Percentiles rank a stretch among this genome's conserved stretches.
phyloP scores from a whole-genome alignment of 768 basidiomycete genomes.

The Boletus reticulatus region DNA sequence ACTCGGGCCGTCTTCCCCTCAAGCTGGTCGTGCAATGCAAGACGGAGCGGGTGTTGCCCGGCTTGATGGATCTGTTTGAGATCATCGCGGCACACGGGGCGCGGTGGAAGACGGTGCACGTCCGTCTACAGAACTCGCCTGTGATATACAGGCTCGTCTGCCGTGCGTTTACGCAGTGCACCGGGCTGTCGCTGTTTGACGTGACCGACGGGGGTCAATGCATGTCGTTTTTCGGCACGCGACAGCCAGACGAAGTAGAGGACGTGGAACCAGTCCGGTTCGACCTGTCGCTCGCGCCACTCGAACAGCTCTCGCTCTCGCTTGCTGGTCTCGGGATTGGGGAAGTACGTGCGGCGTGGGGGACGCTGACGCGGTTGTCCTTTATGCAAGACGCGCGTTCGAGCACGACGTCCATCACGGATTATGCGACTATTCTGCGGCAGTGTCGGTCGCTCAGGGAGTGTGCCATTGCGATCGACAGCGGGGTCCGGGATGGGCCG shows the following conservation, averaged over 20 bases:
- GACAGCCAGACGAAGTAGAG: neutral
- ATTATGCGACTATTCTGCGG: slow-evolving; percentile 17
- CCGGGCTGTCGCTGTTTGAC: slow-evolving; percentile 15
- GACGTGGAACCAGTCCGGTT: slow-evolving; percentile 9
- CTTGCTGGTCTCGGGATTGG: slow-evolving; percentile 16
- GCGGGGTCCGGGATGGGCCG: slow-evolving; percentile 1
- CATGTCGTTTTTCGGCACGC: neutral
- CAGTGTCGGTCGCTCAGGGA: slow-evolving; percentile 24
- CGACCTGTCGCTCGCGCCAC: slow-evolving; percentile 13
- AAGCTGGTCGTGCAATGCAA: slow-evolving; percentile 18
- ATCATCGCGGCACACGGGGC: slow-evolving; percentile 10
- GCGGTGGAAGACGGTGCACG: slow-evolving; percentile 21
- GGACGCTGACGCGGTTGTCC: slow-evolving; percentile 16
- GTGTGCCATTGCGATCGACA: slow-evolving; percentile 17
- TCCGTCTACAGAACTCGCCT: slow-evolving; percentile 22
- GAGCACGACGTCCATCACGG: slow-evolving; percentile 18
- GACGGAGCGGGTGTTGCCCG: slow-evolving; percentile 19
- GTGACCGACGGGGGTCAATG: slow-evolving; percentile 21
- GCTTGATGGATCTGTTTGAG: slow-evolving; percentile 19
- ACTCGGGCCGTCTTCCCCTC: slow-evolving; percentile 22
- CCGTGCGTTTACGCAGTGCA: slow-evolving; percentile 12
- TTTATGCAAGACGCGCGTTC: slow-evolving; percentile 26
- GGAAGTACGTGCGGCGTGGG: slow-evolving; percentile 18
- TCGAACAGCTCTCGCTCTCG: slow-evolving; percentile 16
- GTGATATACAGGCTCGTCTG: slow-evolving; percentile 10